phyloP scores from a whole-genome alignment of 192 early-diverging fungal species.

The Podochytrium sp. region DNA sequence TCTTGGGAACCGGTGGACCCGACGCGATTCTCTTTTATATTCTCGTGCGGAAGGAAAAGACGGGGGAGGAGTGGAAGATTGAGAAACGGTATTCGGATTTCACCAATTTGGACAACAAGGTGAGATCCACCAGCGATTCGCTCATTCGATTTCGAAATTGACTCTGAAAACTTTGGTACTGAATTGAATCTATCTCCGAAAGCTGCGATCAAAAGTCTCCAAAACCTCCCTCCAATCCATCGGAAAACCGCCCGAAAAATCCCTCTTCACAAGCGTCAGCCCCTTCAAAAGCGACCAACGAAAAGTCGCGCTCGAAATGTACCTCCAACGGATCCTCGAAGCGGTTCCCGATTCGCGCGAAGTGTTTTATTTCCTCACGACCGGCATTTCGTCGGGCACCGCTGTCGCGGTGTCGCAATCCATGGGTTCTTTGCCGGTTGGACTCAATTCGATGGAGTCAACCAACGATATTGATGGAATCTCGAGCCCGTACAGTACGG shows the following conservation, averaged over 20 bases:
- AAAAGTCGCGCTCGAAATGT: constrained; percentile 83
- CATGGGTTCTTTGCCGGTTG: background rate
- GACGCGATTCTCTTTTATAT: constrained; percentile 51
- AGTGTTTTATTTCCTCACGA: constrained; percentile 73
- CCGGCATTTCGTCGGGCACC: constrained; percentile 45
- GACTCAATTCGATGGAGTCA: background rate
- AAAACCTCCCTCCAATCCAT: constrained; percentile 57
- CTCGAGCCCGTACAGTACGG: background rate
- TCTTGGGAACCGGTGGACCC: constrained; percentile 62
- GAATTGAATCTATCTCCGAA: background rate
- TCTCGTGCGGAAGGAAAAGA: constrained; percentile 43
- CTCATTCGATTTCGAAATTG: background rate
- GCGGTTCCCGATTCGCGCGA: constrained; percentile 53
- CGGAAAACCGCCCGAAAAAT: constrained; percentile 83
- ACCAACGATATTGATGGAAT: constrained; percentile 19
- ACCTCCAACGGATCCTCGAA: constrained; percentile 73
- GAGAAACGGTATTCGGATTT: constrained; percentile 92
- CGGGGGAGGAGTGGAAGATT: constrained; percentile 75
- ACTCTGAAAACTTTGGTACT: constrained; percentile 33
- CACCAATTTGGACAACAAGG: constrained; percentile 76
- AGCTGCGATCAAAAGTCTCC: constrained; percentile 36
- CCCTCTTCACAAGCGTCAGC: constrained; percentile 77
- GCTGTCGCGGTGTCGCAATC: background rate
- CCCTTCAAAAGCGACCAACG: constrained; percentile 87
- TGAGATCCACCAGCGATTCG: constrained; percentile 41